Conservation (phyloP, 257 asterid genomes). For the Solanum habrochaites region DNA sequence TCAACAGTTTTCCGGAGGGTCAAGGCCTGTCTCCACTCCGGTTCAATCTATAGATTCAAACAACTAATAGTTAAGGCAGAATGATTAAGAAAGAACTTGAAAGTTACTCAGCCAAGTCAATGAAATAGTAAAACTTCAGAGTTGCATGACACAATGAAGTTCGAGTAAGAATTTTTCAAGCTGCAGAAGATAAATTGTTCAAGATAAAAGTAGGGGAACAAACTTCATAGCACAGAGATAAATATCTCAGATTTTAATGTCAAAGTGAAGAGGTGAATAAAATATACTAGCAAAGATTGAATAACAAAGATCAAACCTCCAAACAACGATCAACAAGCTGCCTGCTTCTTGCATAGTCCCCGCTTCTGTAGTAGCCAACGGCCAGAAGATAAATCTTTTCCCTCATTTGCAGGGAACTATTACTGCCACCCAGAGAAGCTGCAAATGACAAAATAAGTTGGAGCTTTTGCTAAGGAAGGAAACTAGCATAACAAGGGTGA, state of each 20-base stretch:
- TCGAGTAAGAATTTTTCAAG: neutral
- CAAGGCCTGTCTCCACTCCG: constrained; percentile 61
- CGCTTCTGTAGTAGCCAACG: constrained; percentile 77
- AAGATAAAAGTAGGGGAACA: neutral
- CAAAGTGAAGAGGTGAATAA: neutral
- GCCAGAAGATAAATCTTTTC: constrained; percentile 77
- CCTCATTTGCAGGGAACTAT: constrained; percentile 42
- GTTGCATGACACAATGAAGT: neutral
- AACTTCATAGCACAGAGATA: neutral
- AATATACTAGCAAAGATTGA: neutral
- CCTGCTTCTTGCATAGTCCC: constrained; percentile 72
- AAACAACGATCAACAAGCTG: constrained; percentile 68
- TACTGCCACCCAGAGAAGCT: constrained; percentile 53
- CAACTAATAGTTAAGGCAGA: neutral
- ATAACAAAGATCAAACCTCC: constrained; percentile 34
- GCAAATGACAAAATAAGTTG: constrained; percentile 23
- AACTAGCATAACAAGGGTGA: neutral
- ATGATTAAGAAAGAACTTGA: neutral
- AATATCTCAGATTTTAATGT: neutral
- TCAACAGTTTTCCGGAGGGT: constrained; percentile 48
- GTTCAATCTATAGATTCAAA: constrained; percentile 28
- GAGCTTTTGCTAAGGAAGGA: neutral
- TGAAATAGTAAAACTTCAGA: neutral
- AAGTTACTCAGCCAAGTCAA: neutral
- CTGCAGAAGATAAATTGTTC: neutral